These are phyloP conservation scores for button mushroom (Agaricus bisporus) DNA, from an alignment of 768 basidiomycete species.

Conservation along the genomic window DNA sequence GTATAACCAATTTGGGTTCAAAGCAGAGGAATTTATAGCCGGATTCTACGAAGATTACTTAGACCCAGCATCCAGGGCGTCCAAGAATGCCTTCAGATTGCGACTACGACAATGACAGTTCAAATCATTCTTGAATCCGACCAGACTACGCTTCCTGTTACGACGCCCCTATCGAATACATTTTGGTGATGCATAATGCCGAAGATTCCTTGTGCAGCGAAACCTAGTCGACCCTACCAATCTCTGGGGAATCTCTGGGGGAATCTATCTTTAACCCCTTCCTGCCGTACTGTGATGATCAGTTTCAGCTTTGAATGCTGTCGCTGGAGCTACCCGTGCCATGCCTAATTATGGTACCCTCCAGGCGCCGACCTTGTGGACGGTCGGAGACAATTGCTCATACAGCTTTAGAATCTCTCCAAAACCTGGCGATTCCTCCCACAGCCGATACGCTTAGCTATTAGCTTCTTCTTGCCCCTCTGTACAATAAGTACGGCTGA, in stretches of 20 bases:
- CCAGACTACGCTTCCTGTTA: not conserved
- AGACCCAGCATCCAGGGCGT: conserved; percentile 59
- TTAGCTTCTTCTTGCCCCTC: not conserved
- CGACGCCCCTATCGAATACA: not conserved
- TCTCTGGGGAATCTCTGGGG: not conserved
- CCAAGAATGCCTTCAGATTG: conserved; percentile 76
- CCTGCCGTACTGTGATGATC: not conserved
- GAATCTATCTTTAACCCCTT: not conserved
- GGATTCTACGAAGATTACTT: conserved; percentile 81
- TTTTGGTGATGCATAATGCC: conserved; percentile 5
- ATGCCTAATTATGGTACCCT: not conserved
- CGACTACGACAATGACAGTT: conserved; percentile 51
- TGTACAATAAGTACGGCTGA: not conserved
- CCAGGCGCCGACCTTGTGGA: not conserved
- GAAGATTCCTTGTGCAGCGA: not conserved
- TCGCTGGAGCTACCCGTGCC: not conserved
- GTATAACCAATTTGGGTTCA: conserved; percentile 85
- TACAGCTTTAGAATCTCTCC: not conserved
- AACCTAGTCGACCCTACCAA: not conserved
- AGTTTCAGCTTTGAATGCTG: not conserved
- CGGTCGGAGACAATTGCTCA: not conserved
- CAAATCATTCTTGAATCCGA: not conserved
- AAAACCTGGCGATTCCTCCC: not conserved
- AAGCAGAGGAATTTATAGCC: conserved; percentile 77
- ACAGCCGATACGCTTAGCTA: not conserved